Evolutionary conservation across 2,329 filamentous ascomycete genomes (phyloP), one percentile per base, ranked within the genome.

Genomic region (Penicillium sp.): DNA sequence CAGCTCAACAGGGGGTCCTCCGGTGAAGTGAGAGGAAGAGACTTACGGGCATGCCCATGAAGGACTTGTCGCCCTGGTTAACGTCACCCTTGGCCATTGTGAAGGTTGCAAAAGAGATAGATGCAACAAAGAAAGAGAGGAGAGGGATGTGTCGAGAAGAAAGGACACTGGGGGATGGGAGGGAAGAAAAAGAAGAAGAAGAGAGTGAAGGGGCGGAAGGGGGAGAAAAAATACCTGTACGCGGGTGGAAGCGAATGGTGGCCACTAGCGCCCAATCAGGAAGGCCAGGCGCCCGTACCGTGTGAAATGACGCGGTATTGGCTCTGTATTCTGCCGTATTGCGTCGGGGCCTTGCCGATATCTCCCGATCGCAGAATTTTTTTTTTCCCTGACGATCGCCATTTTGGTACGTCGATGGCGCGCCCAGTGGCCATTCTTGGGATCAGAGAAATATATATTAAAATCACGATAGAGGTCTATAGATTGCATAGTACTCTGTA

Each of bases 31-130:
- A 33, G 39, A n/a, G 16, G 19, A 13, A 24, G 50, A 54, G 1
- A 78, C 78, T 78, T 76, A 79, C 78, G 69, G 78, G 78, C 74
- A 80, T 77, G 71, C 83, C 84, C 74, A 85, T 73, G 69, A 84
- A 74, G 73, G 79, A 77, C 81, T 85, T 84, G 27, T 83, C 79
- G 62, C 65, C 68, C 74, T 84, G 81, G 67, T 70, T 72, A 69
- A 79, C 79, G 19, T 81, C 79, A 71, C 77, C 78, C 61, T 78
- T 73, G 63, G 75, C 71, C 78, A 81, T 81, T 69, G 69, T 79
- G 75, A 73, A 75, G 72, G 71, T 75, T 40, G 67, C 74, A 73
- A 69, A 73, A 72, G 75, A 71, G 68, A 72, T 70, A 76, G 70
- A 71, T 77, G 68, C 72, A 73, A 71, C 70, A 70, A 70, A 65